Conservation (phyloP, 2,329 filamentous ascomycete species). For the Thielaviopsis punctulata region DNA sequence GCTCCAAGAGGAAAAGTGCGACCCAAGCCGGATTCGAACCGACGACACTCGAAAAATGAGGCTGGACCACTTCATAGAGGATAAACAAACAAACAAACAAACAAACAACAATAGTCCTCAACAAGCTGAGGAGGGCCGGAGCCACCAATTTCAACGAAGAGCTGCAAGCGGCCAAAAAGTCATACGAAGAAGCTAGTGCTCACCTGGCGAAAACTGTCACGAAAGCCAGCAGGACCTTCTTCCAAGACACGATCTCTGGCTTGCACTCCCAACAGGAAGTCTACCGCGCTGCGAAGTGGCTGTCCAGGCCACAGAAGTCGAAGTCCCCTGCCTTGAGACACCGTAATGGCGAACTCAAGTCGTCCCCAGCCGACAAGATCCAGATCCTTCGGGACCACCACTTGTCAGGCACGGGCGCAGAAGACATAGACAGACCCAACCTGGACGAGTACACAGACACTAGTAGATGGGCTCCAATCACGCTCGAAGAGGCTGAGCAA, state of each 20-base stretch:
- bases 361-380: not conserved
- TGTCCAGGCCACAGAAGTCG: not conserved
- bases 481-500: not conserved
- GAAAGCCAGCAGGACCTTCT: not conserved
- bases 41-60: too few species aligned
- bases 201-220: not conserved
- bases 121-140: not conserved
- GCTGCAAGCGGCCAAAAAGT: not conserved
- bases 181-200: too few species aligned
- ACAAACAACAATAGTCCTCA: too few species aligned
- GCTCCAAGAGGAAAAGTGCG: too few species aligned
- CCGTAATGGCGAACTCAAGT: not conserved
- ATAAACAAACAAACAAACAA: too few species aligned
- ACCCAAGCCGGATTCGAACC: too few species aligned
- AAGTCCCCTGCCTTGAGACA: not conserved
- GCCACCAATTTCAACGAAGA: not conserved
- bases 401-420: not conserved
- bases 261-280: not conserved
- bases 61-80: too few species aligned
- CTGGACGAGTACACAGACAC: not conserved
- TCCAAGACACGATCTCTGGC: not conserved
- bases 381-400: not conserved
- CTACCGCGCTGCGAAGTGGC: slow-evolving; percentile 1
- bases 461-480: not conserved
- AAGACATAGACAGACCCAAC: not conserved